Base-by-base conservation (phyloP, 1,284 basidiomycete genomes). In the Cryptococcus sp. region DNA sequence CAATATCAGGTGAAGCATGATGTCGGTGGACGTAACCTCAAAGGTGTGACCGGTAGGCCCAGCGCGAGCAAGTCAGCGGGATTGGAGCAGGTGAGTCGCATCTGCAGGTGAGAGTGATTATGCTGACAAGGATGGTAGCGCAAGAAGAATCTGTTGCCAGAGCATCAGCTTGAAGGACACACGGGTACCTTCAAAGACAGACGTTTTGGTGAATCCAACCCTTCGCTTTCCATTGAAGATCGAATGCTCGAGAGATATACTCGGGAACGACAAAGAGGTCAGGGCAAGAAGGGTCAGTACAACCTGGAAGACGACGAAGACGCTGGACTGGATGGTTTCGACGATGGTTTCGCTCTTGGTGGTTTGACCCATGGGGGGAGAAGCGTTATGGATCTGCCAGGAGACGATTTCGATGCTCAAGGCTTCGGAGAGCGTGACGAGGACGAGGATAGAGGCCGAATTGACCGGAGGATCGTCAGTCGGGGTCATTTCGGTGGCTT, bases 161-260 rank as follows among this genome's bases (percentile, higher is more conserved):
- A 98, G 79, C 81, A 81, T 67, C 74, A 82, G 54, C 87, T 87
- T 35, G 85, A 92, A 53, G 86, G 84, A 50, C 88, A 88, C 66
- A 86, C 88, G 15, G 93, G 94, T 11, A 90, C 91, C 5, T 89
- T 99, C 65, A 81, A 95, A 54, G 96, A 99, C 78, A 86, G 92
- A 56, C 88, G 96, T 42, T 97, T 99, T 70, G 96, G 96, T 80
- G 96, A 99, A 84, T 88, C 90, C 69, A 88, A 99, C 69, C 87
- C 93, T 1, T 85, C 86, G 11, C 87, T 99, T 84, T 88, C 89
- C 11, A 82, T 93, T 17, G 96, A 99, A 76, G 95, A 99, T 70
- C 90, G 93, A 65, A 98, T 98, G 88, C 84, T 99, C 27, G 93
- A 97, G 79, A 88, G 96, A 40, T 99, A 97, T 77, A 98, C 93